phyloP scores from a whole-genome alignment of 2,329 filamentous ascomycete species.

The Hypoxylon sp. region DNA sequence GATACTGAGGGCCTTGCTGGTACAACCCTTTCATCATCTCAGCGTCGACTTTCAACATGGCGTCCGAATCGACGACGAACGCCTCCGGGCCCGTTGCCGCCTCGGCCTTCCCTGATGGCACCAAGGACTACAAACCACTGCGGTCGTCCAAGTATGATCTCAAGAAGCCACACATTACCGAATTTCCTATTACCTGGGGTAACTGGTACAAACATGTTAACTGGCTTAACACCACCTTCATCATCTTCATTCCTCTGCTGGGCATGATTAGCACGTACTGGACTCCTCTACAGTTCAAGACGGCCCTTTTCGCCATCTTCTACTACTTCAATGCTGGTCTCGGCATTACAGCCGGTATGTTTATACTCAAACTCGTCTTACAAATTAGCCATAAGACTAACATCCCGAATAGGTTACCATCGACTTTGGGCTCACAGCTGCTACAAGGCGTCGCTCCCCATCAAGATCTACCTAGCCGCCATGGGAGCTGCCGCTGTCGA shows the following conservation, averaged over 20 bases:
- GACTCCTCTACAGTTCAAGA: slow-evolving; percentile 69
- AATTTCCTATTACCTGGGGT: slow-evolving; percentile 81
- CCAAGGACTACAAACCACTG: slow-evolving; percentile 62
- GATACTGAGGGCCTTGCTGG: slow-evolving; percentile 42
- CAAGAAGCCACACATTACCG: slow-evolving; percentile 88
- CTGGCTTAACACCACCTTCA: slow-evolving; percentile 90
- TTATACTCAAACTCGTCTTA: not conserved
- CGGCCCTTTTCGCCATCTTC: slow-evolving; percentile 62
- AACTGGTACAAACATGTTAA: slow-evolving; percentile 96
- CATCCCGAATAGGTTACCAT: slow-evolving; percentile 52
- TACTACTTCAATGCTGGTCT: slow-evolving; percentile 57
- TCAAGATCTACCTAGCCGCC: slow-evolving; percentile 64
- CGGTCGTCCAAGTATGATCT: slow-evolving; percentile 63
- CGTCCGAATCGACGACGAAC: slow-evolving; percentile 46
- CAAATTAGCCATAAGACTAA: slow-evolving; percentile 14
- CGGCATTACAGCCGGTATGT: slow-evolving; percentile 56
- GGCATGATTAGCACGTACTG: slow-evolving; percentile 83
- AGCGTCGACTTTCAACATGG: slow-evolving; percentile 54
- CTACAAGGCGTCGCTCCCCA: slow-evolving; percentile 61
- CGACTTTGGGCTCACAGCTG: slow-evolving; percentile 62
- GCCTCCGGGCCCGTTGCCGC: slow-evolving; percentile 60
- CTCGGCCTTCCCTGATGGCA: slow-evolving; percentile 59
- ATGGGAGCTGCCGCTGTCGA: slow-evolving; percentile 65
- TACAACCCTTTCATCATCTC: slow-evolving; percentile 55
- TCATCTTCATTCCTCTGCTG: slow-evolving; percentile 81